Conservation (phyloP, 2,329 filamentous ascomycete species). For the Colletotrichum eremochloae region DNA sequence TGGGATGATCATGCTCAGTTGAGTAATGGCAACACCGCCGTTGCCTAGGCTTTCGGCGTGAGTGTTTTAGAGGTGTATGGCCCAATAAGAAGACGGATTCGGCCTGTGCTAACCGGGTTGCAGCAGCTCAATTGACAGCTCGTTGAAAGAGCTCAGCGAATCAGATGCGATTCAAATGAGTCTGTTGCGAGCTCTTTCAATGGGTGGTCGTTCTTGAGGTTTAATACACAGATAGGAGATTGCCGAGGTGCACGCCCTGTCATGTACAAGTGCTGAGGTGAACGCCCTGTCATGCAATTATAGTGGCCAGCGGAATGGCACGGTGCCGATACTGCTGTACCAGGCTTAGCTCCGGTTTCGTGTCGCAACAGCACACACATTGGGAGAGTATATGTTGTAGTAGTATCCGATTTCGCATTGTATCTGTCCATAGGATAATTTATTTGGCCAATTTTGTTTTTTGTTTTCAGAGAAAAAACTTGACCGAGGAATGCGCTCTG, state of each 20-base stretch:
- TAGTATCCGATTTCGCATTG: too few species aligned
- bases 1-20: constrained; percentile 33
- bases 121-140: neutral
- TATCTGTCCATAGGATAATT: too few species aligned
- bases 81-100: neutral
- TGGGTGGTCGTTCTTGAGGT: neutral
- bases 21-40: neutral
- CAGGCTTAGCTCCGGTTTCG: constrained; percentile 8
- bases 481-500: too few species aligned
- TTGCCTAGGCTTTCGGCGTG: constrained; percentile 11
- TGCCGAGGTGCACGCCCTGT: constrained; percentile 24
- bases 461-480: too few species aligned
- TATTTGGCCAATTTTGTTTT: too few species aligned
- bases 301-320: neutral
- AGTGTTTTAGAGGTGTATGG: neutral
- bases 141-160: too few species aligned
- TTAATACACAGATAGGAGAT: neutral
- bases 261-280: constrained; percentile 19
- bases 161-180: neutral
- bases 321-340: constrained; percentile 8
- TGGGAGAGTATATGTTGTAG: too few species aligned
- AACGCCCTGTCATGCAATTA: constrained; percentile 11
- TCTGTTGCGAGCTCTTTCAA: neutral
- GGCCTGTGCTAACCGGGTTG: neutral
- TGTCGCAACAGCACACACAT: neutral